Base-by-base conservation (phyloP, 164 flowering plant genomes). In the Pachysandra terminalis region DNA sequence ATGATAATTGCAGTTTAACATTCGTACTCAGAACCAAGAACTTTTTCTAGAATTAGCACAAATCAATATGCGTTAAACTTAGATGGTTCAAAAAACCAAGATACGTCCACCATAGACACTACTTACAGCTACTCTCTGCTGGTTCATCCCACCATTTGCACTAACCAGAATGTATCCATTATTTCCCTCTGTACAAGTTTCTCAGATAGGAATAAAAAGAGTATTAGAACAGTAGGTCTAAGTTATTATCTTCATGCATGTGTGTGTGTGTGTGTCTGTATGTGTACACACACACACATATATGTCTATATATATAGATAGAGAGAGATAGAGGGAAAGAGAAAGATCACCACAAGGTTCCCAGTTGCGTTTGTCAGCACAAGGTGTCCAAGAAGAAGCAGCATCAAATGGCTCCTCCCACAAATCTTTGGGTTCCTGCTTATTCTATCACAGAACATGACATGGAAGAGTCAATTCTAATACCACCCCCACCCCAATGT, bases 131-230 rank as follows among this genome's bases (percentile, higher is more conserved):
- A 96, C 96, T 73, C 98, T 79, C 76, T 96, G 99, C 86, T 96
- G 99, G 80, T 90, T 96, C 63, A 96, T 88, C 70, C 99, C 99
- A 74, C 99, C 99, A 80, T 96, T 96, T 80, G 99, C 99, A 80
- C 90, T 96, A 57, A 96, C 89, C 83, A 96, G 65, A 68, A 96
- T 83, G 74, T 88, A 96, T 73, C 99, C 97, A 80, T 86, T 93
- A 17, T 68, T 81, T 63, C 96, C 93, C 64, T 76, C 98, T 89
- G 64, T n/a, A 14, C 64, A 63, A 19, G 60, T 51, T 69, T 19
- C 54, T 64, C 69, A 80, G 28, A 64, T 54, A 72, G 22, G 23
- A 17, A 22, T 16, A 53, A 48, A 48, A 9, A 35, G 41, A 12
- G n/a, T 17, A 21, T 37, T 25, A 2, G 24, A 37, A 19, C 25